Percentiles rank a stretch among this genome's conserved stretches.
These are phyloP conservation scores for Lolium rigidum DNA, from an alignment of 176 grass and related monocot species.

Conservation along the genomic window DNA sequence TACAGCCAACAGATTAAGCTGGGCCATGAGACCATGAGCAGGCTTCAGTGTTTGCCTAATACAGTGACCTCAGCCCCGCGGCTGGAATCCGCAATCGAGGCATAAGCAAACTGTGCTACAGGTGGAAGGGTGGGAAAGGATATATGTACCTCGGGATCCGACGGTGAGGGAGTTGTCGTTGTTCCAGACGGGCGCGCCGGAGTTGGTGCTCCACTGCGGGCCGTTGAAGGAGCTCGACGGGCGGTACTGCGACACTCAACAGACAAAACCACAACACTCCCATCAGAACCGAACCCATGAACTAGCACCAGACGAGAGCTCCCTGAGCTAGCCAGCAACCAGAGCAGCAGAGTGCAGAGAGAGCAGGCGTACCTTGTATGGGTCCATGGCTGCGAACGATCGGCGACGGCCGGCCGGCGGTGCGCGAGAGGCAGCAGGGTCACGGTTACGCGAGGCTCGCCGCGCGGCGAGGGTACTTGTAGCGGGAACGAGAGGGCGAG, in stretches of 20 bases:
- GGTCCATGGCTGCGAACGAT: constrained; percentile 66
- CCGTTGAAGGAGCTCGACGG: constrained; percentile 79
- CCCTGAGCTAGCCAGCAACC: not conserved
- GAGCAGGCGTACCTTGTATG: constrained; percentile 65
- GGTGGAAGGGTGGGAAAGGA: not conserved
- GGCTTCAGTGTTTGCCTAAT: too few relatives aligned
- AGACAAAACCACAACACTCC: too few relatives aligned
- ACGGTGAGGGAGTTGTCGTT: constrained; percentile 88
- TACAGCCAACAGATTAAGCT: too few relatives aligned
- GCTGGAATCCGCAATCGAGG: not conserved
- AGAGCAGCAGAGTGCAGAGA: not conserved
- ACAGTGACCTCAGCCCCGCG: too few relatives aligned
- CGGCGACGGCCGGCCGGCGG: not conserved
- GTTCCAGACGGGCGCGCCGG: constrained; percentile 98
- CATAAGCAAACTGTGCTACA: not conserved
- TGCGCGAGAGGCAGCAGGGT: not conserved
- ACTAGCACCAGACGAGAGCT: not conserved
- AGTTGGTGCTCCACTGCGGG: constrained; percentile 90
- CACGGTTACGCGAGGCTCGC: constrained; percentile 2
- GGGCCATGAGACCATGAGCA: too few relatives aligned
- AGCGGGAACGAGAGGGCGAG: not conserved
- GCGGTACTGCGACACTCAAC: constrained; percentile 54
- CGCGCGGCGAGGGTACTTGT: not conserved
- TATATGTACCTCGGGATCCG: constrained; percentile 69
- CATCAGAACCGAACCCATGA: not conserved